phyloP scores from a whole-genome alignment of 306 rosid species.

The Quercus aquifolioides region DNA sequence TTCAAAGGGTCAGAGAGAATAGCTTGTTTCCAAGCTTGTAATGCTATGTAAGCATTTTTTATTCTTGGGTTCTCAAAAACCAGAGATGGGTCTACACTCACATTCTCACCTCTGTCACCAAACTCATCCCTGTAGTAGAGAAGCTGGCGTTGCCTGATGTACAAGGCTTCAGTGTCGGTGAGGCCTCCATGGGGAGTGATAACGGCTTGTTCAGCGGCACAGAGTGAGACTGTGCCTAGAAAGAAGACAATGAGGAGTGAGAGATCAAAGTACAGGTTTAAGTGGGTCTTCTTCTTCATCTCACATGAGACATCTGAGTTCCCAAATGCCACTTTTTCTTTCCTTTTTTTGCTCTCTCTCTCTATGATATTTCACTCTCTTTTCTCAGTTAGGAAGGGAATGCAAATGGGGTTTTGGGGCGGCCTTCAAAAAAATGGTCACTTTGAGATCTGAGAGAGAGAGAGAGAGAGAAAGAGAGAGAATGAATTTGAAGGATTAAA shows the following conservation, averaged over 20 bases:
- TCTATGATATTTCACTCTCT: not conserved
- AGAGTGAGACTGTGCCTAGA: constrained; percentile 18
- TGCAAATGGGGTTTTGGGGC: not conserved
- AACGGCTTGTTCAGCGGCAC: not conserved
- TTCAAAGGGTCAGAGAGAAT: constrained; percentile 78
- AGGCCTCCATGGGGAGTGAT: constrained; percentile 48
- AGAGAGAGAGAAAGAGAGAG: constrained; percentile 1
- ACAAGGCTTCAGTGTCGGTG: constrained; percentile 44
- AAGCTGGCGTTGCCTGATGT: constrained; percentile 78
- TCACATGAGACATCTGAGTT: constrained; percentile 77
- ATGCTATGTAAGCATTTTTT: constrained; percentile 64
- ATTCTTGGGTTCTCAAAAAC: constrained; percentile 62
- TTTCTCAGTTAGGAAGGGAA: not conserved
- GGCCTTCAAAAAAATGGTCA: constrained; percentile 14
- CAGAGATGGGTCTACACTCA: constrained; percentile 67
- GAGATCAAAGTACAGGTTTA: constrained; percentile 5
- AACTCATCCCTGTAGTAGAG: constrained; percentile 81
- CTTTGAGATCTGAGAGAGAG: constrained; percentile 30
- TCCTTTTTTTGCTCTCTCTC: not conserved
- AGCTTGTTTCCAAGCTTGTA: constrained; percentile 84
- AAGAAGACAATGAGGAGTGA: constrained; percentile 22
- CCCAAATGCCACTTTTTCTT: constrained; percentile 26
- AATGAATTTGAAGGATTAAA: not conserved
- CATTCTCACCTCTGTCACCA: constrained; percentile 73
- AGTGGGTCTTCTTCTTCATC: constrained; percentile 71